These are phyloP conservation scores for Coniferiporia sulphurascens DNA, from an alignment of 1,284 basidiomycete species.

Conservation along the genomic window DNA sequence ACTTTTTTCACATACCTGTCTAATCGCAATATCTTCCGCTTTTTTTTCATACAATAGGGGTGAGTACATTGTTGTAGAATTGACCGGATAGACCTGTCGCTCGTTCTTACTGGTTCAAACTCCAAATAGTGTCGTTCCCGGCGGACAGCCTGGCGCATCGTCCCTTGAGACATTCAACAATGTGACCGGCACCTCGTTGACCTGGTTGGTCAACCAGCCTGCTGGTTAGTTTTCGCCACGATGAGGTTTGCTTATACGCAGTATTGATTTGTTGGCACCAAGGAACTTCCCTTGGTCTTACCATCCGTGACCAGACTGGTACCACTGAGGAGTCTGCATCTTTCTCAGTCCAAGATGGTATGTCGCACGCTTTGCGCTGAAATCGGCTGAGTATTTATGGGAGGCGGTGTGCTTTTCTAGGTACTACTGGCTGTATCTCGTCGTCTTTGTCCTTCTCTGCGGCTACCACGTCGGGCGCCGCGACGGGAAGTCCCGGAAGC, in stretches of 20 bases:
- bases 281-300: constrained; percentile 45
- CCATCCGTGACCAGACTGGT: constrained; percentile 50
- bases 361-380: constrained; percentile 33
- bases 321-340: constrained; percentile 39
- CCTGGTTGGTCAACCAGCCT: constrained; percentile 43
- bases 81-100: background rate
- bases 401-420: constrained; percentile 24
- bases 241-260: background rate
- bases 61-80: constrained; percentile 1
- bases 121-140: constrained; percentile 38
- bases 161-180: constrained; percentile 36
- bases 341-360: constrained; percentile 41
- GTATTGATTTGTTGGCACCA: background rate
- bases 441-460: constrained; percentile 23
- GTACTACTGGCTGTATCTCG: constrained; percentile 30
- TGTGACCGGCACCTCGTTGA: constrained; percentile 33
- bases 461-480: constrained; percentile 15
- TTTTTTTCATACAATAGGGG: constrained; percentile 23
- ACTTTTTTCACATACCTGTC: background rate
- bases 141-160: constrained; percentile 31
- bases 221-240: constrained; percentile 29
- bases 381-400: background rate
- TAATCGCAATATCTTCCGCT: background rate
- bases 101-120: background rate
- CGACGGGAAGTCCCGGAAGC: constrained; percentile 10